Percentiles rank a stretch among this genome's conserved stretches.
phyloP scores from a whole-genome alignment of 441 rosid genomes.

The Eruca vesicaria region DNA sequence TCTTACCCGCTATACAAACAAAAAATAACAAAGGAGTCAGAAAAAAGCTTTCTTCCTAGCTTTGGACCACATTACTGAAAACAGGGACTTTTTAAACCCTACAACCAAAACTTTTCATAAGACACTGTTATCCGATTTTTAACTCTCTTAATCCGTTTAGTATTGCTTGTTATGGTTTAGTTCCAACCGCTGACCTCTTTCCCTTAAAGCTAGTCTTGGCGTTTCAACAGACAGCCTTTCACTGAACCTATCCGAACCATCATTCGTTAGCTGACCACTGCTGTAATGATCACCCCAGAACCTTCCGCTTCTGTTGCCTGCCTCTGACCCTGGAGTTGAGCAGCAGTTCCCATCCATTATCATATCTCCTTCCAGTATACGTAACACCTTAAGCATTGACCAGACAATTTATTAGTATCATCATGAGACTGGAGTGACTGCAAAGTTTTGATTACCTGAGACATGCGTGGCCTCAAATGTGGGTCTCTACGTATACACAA shows the following conservation, averaged over 20 bases:
- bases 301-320: constrained; percentile 80
- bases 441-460: constrained; percentile 59
- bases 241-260: constrained; percentile 55
- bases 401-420: constrained; percentile 10
- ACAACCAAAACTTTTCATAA: constrained; percentile 7
- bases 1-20: constrained; percentile 29
- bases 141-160: constrained; percentile 6
- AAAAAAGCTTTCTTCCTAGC: constrained; percentile 17
- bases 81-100: constrained; percentile 14
- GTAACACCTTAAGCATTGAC: constrained; percentile 61
- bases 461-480: constrained; percentile 88
- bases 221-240: constrained; percentile 60
- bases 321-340: constrained; percentile 72
- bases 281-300: constrained; percentile 61
- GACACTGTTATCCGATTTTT: not conserved
- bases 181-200: constrained; percentile 42
- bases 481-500: constrained; percentile 91
- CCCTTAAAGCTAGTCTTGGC: constrained; percentile 38
- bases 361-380: constrained; percentile 92
- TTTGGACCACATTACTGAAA: constrained; percentile 24
- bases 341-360: constrained; percentile 60
- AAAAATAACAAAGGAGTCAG: not conserved
- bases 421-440: not conserved
- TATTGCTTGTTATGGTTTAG: constrained; percentile 23
- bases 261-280: constrained; percentile 47